A percentile compares a stretch with the other conserved stretches of the same genome.
Evolutionary conservation across 2,329 filamentous ascomycete genomes (phyloP).

Genomic region (Rasamsonia emersonii): DNA sequence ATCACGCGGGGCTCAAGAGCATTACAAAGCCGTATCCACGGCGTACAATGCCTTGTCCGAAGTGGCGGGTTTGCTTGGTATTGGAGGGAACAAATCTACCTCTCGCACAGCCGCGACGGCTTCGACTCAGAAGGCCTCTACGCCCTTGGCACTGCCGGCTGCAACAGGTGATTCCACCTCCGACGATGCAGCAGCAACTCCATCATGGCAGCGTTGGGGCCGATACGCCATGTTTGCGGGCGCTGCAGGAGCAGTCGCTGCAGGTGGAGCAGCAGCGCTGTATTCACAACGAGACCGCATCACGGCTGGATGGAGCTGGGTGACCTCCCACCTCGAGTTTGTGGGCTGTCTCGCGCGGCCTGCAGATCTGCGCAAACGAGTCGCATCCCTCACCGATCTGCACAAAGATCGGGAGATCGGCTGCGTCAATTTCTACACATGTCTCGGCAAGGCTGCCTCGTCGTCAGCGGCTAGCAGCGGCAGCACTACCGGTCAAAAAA

Average conservation of each 20-base stretch:
- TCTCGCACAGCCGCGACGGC: slow-evolving; percentile 9
- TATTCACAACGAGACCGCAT: slow-evolving; percentile 80
- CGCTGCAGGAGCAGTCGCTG: slow-evolving; percentile 68
- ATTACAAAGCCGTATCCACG: slow-evolving; percentile 65
- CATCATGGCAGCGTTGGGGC: slow-evolving; percentile 69
- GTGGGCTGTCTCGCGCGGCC: slow-evolving; percentile 80
- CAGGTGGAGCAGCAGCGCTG: slow-evolving; percentile 72
- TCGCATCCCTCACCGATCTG: slow-evolving; percentile 59
- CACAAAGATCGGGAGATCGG: slow-evolving; percentile 59
- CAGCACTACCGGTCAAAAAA: slow-evolving; percentile 3
- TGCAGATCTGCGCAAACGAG: slow-evolving; percentile 68
- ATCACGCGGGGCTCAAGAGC: slow-evolving; percentile 62
- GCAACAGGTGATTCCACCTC: slow-evolving; percentile 24
- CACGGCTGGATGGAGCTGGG: slow-evolving; percentile 68
- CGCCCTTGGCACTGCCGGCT: slow-evolving; percentile 23
- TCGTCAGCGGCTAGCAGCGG: slow-evolving; percentile 18
- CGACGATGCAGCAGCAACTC: slow-evolving; percentile 38
- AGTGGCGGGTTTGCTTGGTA: slow-evolving; percentile 55
- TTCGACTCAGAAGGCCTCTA: slow-evolving; percentile 11
- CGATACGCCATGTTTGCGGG: slow-evolving; percentile 80
- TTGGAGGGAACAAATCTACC: slow-evolving; percentile 40
- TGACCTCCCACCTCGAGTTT: slow-evolving; percentile 84
- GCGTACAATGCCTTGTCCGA: slow-evolving; percentile 62
- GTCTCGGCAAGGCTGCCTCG: slow-evolving; percentile 61
- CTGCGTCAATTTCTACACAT: slow-evolving; percentile 81